Evolutionary conservation across 2,329 filamentous ascomycete species (phyloP).

Genomic region (Allantophomopsis lycopodina): DNA sequence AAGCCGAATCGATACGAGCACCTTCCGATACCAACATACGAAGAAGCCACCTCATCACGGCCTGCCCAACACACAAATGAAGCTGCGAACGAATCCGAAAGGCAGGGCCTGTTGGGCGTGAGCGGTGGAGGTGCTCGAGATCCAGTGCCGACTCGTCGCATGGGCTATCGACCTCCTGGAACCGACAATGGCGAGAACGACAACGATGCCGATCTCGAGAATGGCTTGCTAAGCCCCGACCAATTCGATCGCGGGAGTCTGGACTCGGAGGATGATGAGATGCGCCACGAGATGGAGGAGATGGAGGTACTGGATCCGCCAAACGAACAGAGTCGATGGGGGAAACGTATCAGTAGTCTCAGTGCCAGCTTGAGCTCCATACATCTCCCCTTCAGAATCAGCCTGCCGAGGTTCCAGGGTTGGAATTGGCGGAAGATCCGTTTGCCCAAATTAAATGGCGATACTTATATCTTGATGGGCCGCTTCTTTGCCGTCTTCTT

Average conservation of each 20-base stretch:
- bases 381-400: conserved; percentile 17
- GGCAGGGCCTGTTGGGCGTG: conserved; percentile 58
- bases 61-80: conserved; percentile 47
- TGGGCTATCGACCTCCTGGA: conserved; percentile 65
- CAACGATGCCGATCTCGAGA: conserved; percentile 12
- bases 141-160: conserved; percentile 25
- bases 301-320: conserved; percentile 69
- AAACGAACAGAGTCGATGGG: conserved; percentile 25
- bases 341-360: conserved; percentile 21
- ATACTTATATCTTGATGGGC: conserved; percentile 48
- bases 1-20: conserved; percentile 42
- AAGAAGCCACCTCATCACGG: conserved; percentile 57
- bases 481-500: conserved; percentile 63
- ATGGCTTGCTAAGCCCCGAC: conserved; percentile 30
- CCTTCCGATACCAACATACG: conserved; percentile 69
- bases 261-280: conserved; percentile 41
- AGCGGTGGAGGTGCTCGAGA: conserved; percentile 24
- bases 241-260: conserved; percentile 36
- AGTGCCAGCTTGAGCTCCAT: conserved; percentile 14
- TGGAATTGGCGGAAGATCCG: conserved; percentile 2
- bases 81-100: conserved; percentile 57
- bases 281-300: conserved; percentile 76
- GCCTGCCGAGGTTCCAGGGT: conserved; percentile 10
- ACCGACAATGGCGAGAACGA: conserved; percentile 62
- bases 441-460: conserved; percentile 16